phyloP scores from a whole-genome alignment of 345 rosid species.

The Gossypium stocksii region DNA sequence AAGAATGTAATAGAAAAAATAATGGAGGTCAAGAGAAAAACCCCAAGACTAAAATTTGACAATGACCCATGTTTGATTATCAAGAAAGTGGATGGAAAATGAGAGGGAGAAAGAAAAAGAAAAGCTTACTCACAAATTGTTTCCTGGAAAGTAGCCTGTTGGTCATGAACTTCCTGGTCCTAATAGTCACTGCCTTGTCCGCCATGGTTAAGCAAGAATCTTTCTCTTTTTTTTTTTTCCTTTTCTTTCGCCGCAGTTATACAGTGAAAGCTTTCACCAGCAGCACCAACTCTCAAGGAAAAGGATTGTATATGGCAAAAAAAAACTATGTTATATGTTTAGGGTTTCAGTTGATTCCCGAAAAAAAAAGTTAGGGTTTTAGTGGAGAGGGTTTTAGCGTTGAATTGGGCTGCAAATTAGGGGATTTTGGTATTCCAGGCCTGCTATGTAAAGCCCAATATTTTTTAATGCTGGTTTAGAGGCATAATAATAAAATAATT shows the following conservation, averaged over 20 bases:
- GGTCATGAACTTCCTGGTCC: slow-evolving; percentile 56
- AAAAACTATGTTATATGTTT: neutral
- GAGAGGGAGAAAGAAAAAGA: too few species aligned
- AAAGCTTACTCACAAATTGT: slow-evolving; percentile 37
- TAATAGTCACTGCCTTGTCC: slow-evolving; percentile 50
- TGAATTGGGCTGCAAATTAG: neutral
- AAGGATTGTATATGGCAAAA: neutral
- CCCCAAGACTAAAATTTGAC: neutral
- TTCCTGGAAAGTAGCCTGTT: slow-evolving; percentile 51
- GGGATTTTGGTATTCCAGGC: neutral
- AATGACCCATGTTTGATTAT: neutral
- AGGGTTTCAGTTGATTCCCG: neutral
- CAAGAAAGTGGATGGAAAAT: too few species aligned
- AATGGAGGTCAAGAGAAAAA: neutral
- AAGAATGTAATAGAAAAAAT: neutral
- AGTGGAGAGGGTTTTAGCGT: neutral
- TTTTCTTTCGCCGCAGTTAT: neutral
- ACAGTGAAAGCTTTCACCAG: neutral
- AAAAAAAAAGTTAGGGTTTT: too few species aligned
- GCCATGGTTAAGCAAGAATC: slow-evolving; percentile 23
- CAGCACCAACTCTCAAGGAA: neutral
- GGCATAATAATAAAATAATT: too few species aligned
- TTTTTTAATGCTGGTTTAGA: too few species aligned
- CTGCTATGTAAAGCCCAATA: too few species aligned
- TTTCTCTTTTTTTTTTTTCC: too few species aligned